Evolutionary conservation across 1,284 basidiomycete genomes (phyloP).

Genomic region (Ceratobasidium sp.): DNA sequence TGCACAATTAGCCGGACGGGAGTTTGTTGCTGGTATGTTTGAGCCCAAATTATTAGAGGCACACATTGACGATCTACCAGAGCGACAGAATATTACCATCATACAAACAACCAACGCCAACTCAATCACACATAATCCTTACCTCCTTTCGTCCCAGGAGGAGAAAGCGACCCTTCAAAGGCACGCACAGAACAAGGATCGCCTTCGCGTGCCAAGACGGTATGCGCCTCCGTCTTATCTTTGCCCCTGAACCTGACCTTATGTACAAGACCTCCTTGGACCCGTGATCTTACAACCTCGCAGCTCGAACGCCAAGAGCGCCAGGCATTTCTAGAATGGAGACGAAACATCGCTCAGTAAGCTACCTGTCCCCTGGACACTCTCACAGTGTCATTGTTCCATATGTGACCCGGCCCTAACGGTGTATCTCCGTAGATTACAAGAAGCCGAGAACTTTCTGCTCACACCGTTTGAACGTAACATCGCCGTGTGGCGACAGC

Average conservation of each 20-base stretch:
- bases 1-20: conserved; percentile 92
- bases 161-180: conserved; percentile 80
- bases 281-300: conserved; percentile 76
- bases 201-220: conserved; percentile 83
- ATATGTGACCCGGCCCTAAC: background rate
- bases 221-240: conserved; percentile 10
- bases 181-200: conserved; percentile 78
- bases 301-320: conserved; percentile 90
- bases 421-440: conserved; percentile 66
- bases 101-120: conserved; percentile 73
- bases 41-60: background rate
- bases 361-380: conserved; percentile 54
- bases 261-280: conserved; percentile 80
- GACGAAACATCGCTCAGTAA: conserved; percentile 89
- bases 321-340: conserved; percentile 90
- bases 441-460: conserved; percentile 83
- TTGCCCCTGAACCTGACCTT: background rate
- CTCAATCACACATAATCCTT: conserved; percentile 80
- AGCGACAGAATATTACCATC: conserved; percentile 92
- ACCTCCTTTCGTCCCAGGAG: conserved; percentile 86
- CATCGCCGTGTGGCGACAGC: conserved; percentile 95
- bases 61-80: conserved; percentile 59
- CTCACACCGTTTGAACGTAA: conserved; percentile 97
- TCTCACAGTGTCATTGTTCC: conserved; percentile 35
- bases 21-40: conserved; percentile 92